Evolutionary conservation across 805 yeast species (phyloP).

Genomic region (Monosporozyma solicola): DNA sequence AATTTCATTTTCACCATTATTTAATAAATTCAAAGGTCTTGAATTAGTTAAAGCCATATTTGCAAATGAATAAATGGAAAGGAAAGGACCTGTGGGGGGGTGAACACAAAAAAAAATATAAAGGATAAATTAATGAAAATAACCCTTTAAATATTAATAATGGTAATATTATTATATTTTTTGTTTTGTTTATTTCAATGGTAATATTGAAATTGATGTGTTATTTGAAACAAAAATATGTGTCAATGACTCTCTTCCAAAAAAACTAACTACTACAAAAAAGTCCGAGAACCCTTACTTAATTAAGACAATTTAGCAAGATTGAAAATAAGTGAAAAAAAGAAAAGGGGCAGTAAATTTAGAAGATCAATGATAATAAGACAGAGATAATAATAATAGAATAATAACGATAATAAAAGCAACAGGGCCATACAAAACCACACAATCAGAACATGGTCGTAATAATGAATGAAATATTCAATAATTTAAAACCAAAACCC

Average conservation of each 20-base stretch:
- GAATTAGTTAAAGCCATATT: conserved; percentile 58
- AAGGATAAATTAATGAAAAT: background rate
- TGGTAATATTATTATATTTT: too few species aligned
- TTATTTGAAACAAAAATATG: background rate
- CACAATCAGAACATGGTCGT: background rate
- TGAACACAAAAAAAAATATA: background rate
- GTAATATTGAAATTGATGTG: background rate
- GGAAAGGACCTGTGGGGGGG: too few species aligned
- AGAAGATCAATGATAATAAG: background rate
- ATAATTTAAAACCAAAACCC: background rate
- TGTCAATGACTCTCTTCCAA: background rate
- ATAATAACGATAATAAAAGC: background rate
- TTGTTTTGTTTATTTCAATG: too few species aligned
- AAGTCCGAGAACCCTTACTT: background rate
- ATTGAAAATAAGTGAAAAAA: background rate
- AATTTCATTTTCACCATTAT: conserved; percentile 27
- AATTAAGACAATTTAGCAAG: background rate
- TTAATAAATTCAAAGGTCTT: conserved; percentile 50
- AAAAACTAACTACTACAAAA: background rate
- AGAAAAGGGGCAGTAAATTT: background rate
- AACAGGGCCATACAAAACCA: background rate
- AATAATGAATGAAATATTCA: background rate
- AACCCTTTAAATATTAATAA: background rate
- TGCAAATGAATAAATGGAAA: background rate
- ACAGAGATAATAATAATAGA: background rate